Evolutionary conservation across 768 basidiomycete species (phyloP).

Genomic region (Rhizopogon vulgaris): DNA sequence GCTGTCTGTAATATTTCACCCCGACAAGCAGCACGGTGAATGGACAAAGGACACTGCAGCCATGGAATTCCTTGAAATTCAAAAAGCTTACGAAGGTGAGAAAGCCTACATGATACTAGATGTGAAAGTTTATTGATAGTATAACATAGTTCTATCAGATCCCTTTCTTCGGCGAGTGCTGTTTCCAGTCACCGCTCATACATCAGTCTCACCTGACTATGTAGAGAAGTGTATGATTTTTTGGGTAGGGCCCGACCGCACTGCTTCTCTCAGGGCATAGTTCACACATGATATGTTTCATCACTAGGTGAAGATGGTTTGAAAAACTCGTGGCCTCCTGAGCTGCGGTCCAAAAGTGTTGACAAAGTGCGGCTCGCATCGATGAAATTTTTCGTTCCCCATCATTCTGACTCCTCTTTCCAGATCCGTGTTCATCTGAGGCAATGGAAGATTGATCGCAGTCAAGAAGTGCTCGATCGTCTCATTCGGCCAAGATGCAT

Average conservation of each 20-base stretch:
- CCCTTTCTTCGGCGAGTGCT: slow-evolving; percentile 54
- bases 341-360: slow-evolving; percentile 35
- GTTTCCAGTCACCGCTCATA: slow-evolving; percentile 5
- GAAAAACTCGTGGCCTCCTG: slow-evolving; percentile 37
- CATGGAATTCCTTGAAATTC: slow-evolving; percentile 65
- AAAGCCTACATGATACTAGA: background rate
- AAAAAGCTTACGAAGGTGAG: slow-evolving; percentile 78
- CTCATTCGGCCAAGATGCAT: slow-evolving; percentile 40
- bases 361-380: slow-evolving; percentile 37
- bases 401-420: background rate
- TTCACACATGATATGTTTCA: background rate
- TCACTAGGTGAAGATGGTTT: slow-evolving; percentile 32
- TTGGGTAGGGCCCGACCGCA: slow-evolving; percentile 42
- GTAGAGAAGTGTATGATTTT: slow-evolving; percentile 68
- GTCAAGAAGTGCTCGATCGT: slow-evolving; percentile 30
- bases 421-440: slow-evolving; percentile 44
- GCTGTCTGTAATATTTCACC: slow-evolving; percentile 76
- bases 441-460: slow-evolving; percentile 33
- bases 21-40: slow-evolving; percentile 72
- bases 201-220: slow-evolving; percentile 7
- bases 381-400: background rate
- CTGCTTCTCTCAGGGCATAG: slow-evolving; percentile 1
- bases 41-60: slow-evolving; percentile 52
- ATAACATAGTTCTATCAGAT: slow-evolving; percentile 58
- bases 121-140: background rate